phyloP scores from a whole-genome alignment of 192 early-diverging fungal genomes.

The Coemansia sp. region DNA sequence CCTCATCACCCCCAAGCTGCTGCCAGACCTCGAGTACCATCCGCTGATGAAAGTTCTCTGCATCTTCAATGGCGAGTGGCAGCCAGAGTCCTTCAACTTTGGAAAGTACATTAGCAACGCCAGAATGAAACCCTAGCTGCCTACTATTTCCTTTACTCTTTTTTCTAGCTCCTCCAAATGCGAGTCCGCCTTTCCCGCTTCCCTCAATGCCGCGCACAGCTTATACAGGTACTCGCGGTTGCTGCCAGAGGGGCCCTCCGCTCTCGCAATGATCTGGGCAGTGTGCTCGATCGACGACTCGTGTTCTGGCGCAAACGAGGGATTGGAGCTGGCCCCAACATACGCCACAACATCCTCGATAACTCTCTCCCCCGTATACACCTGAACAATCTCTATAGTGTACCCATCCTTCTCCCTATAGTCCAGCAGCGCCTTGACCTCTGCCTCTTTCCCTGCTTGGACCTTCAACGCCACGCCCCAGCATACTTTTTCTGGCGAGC shows the following conservation, averaged over 20 bases:
- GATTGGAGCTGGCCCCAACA: slow-evolving; percentile 71
- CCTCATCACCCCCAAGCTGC: slow-evolving; percentile 96
- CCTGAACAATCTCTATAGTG: slow-evolving; percentile 58
- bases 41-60: slow-evolving; percentile 86
- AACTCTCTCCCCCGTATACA: slow-evolving; percentile 50
- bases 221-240: slow-evolving; percentile 71
- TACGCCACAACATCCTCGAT: slow-evolving; percentile 63
- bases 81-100: slow-evolving; percentile 56
- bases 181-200: slow-evolving; percentile 54
- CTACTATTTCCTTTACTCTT: not conserved
- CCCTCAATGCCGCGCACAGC: slow-evolving; percentile 59
- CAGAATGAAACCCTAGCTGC: not conserved
- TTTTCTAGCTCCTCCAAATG: slow-evolving; percentile 61
- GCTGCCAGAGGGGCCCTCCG: slow-evolving; percentile 65
- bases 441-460: slow-evolving; percentile 57
- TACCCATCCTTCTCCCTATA: slow-evolving; percentile 93
- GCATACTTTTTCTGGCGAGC: slow-evolving; percentile 64
- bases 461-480: slow-evolving; percentile 88
- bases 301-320: slow-evolving; percentile 61
- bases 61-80: slow-evolving; percentile 94
- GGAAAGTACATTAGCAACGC: slow-evolving; percentile 41
- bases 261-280: slow-evolving; percentile 61
- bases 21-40: slow-evolving; percentile 91
- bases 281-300: slow-evolving; percentile 60
- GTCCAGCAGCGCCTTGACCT: slow-evolving; percentile 73